A percentile compares a stretch with the other conserved stretches of the same genome.
Conservation (phyloP, 176 grass and related monocot genomes). For the Rhipidocladum racemiflorum region DNA sequence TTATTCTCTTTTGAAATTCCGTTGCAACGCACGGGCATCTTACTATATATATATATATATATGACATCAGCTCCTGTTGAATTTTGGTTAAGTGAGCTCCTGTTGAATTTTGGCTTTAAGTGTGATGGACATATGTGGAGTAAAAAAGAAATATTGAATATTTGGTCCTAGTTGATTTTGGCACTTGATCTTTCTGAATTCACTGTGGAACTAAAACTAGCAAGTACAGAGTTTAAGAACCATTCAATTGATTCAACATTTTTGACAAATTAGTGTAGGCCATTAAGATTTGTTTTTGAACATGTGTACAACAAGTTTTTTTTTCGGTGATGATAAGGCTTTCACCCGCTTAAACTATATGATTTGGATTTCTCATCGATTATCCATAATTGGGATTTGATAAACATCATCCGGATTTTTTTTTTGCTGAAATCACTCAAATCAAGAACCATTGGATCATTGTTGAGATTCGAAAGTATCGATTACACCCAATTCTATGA, state of each 20-base stretch:
- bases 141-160: not conserved
- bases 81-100: not conserved
- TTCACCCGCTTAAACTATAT: not conserved
- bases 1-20: too few species aligned
- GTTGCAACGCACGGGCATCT: too few species aligned
- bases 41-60: too few species aligned
- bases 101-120: not conserved
- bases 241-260: conserved; percentile 9
- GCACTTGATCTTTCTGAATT: not conserved
- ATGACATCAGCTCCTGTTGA: not conserved
- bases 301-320: not conserved
- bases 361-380: not conserved
- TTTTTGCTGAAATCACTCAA: too few species aligned
- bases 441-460: too few species aligned
- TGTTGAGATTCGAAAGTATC: too few species aligned
- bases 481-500: too few species aligned
- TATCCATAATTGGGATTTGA: too few species aligned
- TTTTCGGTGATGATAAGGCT: not conserved
- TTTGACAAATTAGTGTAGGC: conserved; percentile 12
- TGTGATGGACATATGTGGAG: conserved; percentile 5
- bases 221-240: not conserved
- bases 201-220: not conserved
- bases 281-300: not conserved
- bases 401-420: too few species aligned
- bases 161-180: conserved; percentile 5